These are phyloP conservation scores for Arctium lappa DNA, from an alignment of 129 eudicot genomes.

Conservation along the genomic window DNA sequence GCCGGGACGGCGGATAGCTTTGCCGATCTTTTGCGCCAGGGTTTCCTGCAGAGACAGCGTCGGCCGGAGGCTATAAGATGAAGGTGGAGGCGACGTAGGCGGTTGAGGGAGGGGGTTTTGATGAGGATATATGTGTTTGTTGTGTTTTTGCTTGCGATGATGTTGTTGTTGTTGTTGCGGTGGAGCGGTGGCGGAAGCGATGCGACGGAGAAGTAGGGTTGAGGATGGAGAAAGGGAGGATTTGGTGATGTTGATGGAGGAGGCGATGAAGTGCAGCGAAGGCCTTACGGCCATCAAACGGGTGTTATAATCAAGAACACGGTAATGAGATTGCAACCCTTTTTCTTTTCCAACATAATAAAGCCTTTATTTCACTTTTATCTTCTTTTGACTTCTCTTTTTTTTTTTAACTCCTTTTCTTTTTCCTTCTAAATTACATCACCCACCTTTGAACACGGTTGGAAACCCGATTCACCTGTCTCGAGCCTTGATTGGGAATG, in stretches of 20 bases:
- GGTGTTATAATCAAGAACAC: constrained; percentile 22
- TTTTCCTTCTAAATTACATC: background rate
- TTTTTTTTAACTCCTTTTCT: background rate
- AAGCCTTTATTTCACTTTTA: background rate
- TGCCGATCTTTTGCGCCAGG: constrained; percentile 97
- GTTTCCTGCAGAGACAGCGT: constrained; percentile 39
- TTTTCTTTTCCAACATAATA: background rate
- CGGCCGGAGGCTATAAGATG: constrained; percentile 37
- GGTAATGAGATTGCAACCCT: constrained; percentile 13
- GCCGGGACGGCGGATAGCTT: constrained; percentile 96
- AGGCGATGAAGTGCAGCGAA: constrained; percentile 41
- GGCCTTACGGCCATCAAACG: constrained; percentile 97
- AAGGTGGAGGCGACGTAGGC: constrained; percentile 21
- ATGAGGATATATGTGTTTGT: constrained; percentile 18
- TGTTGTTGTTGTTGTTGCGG: constrained; percentile 26
- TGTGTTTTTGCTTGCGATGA: constrained; percentile 19
- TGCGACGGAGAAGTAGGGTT: constrained; percentile 33
- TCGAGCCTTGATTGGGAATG: background rate
- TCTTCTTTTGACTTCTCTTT: background rate
- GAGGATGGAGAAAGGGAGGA: constrained; percentile 17
- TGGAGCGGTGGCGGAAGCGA: constrained; percentile 30
- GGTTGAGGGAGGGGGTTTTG: constrained; percentile 22
- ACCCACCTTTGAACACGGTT: background rate
- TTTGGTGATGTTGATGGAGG: constrained; percentile 25
- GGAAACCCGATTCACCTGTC: background rate